phyloP scores from a whole-genome alignment of 192 early-diverging fungal species.

The Phycomyces blakesleeanus region DNA sequence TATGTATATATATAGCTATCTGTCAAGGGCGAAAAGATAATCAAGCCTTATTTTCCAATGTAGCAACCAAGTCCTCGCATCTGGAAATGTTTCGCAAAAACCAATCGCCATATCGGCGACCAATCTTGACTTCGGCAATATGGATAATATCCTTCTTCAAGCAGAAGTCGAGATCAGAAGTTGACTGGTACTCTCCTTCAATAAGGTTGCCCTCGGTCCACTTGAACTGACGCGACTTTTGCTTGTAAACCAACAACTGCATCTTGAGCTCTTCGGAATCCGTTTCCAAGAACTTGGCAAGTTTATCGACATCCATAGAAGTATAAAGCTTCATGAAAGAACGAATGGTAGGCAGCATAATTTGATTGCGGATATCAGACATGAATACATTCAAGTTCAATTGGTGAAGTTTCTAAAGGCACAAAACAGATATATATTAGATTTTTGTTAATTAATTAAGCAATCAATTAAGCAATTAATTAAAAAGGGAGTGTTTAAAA shows the following conservation, averaged over 20 bases:
- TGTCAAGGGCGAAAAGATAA: too few relatives aligned
- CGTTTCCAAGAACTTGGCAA: constrained; percentile 84
- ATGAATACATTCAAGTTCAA: constrained; percentile 87
- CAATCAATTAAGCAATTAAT: constrained; percentile 11
- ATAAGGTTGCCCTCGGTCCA: constrained; percentile 79
- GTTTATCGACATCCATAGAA: constrained; percentile 82
- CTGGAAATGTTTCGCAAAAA: constrained; percentile 93
- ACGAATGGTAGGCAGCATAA: constrained; percentile 82
- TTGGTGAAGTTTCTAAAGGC: constrained; percentile 59
- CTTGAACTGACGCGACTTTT: constrained; percentile 86
- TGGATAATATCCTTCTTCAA: constrained; percentile 92
- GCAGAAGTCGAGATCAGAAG: constrained; percentile 90
- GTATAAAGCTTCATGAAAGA: constrained; percentile 97
- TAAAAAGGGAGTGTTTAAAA: too few relatives aligned
- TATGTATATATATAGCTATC: too few relatives aligned
- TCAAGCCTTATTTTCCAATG: constrained; percentile 32
- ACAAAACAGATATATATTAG: too few relatives aligned
- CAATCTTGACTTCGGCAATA: constrained; percentile 92
- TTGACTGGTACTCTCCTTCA: constrained; percentile 75
- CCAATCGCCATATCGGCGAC: constrained; percentile 91
- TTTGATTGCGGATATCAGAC: constrained; percentile 78
- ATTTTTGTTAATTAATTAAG: too few relatives aligned
- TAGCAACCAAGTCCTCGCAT: constrained; percentile 63
- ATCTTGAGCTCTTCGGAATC: constrained; percentile 79
- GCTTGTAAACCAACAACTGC: constrained; percentile 91